Evolutionary conservation across 805 yeast genomes (phyloP).

Genomic region (Starmerella davenportii): DNA sequence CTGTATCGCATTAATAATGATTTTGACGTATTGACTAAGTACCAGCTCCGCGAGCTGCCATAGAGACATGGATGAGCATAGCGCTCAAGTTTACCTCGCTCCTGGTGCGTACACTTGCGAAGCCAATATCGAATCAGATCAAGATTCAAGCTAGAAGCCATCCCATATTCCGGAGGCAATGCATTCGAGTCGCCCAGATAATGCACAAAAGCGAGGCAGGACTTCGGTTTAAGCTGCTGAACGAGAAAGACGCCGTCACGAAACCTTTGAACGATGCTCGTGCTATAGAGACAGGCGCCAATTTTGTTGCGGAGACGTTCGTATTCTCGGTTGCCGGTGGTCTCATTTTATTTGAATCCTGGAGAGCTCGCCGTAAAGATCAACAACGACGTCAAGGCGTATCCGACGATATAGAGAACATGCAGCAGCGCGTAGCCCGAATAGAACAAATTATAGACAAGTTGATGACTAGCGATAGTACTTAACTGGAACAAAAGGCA

Average conservation of each 20-base stretch:
- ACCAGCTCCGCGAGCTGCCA: too few species aligned
- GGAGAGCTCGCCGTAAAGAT: constrained; percentile 49
- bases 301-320: constrained; percentile 55
- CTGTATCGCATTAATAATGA: too few species aligned
- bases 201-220: constrained; percentile 48
- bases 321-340: constrained; percentile 68
- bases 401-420: constrained; percentile 50
- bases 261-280: constrained; percentile 67
- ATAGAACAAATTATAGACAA: neutral
- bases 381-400: constrained; percentile 41
- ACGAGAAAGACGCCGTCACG: constrained; percentile 32
- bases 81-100: constrained; percentile 59
- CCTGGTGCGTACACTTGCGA: constrained; percentile 55
- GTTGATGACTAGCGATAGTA: constrained; percentile 32
- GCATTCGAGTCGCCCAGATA: constrained; percentile 55
- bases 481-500: constrained; percentile 67
- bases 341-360: constrained; percentile 51
- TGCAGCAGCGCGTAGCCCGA: constrained; percentile 32
- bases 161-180: constrained; percentile 39
- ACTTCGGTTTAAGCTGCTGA: constrained; percentile 42
- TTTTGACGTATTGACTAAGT: too few species aligned
- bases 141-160: constrained; percentile 63
- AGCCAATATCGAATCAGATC: constrained; percentile 55
- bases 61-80: constrained; percentile 54
- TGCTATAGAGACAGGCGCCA: constrained; percentile 73